Conservation (phyloP, 1,284 basidiomycete species). For the Microbotryomycetes sp. region DNA sequence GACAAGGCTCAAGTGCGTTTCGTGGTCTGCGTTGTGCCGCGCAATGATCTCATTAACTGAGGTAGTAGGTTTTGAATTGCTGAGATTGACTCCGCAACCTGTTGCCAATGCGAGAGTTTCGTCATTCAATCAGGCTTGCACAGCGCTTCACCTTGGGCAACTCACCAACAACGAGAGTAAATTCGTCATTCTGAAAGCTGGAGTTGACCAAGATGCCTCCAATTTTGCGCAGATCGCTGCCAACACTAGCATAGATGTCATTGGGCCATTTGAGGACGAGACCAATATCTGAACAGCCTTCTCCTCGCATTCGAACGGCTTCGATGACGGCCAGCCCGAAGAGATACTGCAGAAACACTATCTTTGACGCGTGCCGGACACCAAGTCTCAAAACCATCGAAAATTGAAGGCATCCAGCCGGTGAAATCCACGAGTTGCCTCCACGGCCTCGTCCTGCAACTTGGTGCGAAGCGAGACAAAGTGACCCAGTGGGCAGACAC, state of each 20-base stretch:
- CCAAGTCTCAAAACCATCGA: constrained; percentile 65
- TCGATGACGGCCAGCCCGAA: constrained; percentile 84
- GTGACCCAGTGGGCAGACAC: constrained; percentile 62
- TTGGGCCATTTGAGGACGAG: constrained; percentile 96
- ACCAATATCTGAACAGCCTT: constrained; percentile 45
- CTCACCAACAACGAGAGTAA: constrained; percentile 73
- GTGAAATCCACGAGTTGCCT: constrained; percentile 87
- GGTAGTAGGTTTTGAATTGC: constrained; percentile 74
- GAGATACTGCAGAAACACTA: constrained; percentile 95
- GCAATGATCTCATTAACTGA: constrained; percentile 65
- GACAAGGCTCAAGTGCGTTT: constrained; percentile 45
- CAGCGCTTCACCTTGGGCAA: constrained; percentile 8
- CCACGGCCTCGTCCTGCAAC: constrained; percentile 83
- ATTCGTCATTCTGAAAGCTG: constrained; percentile 63
- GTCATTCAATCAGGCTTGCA: not conserved
- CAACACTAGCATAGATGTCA: constrained; percentile 73
- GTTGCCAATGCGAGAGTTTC: not conserved
- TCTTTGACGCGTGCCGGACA: constrained; percentile 56
- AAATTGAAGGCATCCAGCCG: constrained; percentile 79
- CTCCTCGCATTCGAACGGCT: constrained; percentile 52
- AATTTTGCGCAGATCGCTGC: constrained; percentile 58
- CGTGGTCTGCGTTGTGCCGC: constrained; percentile 40
- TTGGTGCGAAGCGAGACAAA: constrained; percentile 81
- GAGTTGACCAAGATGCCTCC: constrained; percentile 90
- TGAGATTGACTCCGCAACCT: constrained; percentile 87